Evolutionary conservation across 1,139 yeast genomes (phyloP).

Genomic region (Candida tunisiensis): DNA sequence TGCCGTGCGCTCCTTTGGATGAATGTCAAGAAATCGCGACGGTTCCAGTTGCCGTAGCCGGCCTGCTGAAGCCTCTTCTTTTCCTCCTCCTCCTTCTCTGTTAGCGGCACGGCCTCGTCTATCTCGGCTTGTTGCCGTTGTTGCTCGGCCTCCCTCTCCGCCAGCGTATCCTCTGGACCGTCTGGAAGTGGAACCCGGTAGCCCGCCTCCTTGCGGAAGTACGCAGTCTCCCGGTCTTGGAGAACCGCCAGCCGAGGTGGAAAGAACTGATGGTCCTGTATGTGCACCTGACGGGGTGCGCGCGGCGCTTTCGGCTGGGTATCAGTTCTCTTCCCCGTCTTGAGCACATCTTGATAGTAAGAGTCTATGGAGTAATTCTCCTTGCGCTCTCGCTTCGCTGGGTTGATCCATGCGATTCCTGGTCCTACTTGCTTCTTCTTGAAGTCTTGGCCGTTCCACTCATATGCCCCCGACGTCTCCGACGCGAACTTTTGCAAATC

Average conservation of each 20-base stretch:
- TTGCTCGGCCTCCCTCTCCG: constrained; percentile 31
- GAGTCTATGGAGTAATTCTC: constrained; percentile 83
- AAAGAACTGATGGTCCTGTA: constrained; percentile 82
- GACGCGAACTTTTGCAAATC: constrained; percentile 83
- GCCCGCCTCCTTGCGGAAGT: constrained; percentile 52
- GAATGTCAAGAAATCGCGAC: constrained; percentile 79
- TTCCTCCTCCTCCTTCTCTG: constrained; percentile 54
- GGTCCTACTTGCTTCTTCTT: constrained; percentile 35
- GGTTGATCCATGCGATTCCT: constrained; percentile 59
- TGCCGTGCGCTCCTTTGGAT: constrained; percentile 68
- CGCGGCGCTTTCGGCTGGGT: constrained; percentile 16
- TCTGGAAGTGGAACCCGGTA: constrained; percentile 42
- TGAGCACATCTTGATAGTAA: constrained; percentile 69
- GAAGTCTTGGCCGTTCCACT: constrained; percentile 94
- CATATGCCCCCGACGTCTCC: constrained; percentile 75
- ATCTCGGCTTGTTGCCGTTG: constrained; percentile 45
- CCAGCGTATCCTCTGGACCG: constrained; percentile 17
- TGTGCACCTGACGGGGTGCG: constrained; percentile 31
- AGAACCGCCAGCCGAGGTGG: constrained; percentile 47
- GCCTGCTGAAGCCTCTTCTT: constrained; percentile 43
- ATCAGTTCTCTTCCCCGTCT: constrained; percentile 34
- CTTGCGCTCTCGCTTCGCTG: constrained; percentile 75
- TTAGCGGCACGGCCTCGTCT: constrained; percentile 42
- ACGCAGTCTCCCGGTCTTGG: constrained; percentile 64
- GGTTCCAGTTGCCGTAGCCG: constrained; percentile 73